Base-by-base conservation (phyloP, 148 eudicot species). In the Nepenthes gracilis region DNA sequence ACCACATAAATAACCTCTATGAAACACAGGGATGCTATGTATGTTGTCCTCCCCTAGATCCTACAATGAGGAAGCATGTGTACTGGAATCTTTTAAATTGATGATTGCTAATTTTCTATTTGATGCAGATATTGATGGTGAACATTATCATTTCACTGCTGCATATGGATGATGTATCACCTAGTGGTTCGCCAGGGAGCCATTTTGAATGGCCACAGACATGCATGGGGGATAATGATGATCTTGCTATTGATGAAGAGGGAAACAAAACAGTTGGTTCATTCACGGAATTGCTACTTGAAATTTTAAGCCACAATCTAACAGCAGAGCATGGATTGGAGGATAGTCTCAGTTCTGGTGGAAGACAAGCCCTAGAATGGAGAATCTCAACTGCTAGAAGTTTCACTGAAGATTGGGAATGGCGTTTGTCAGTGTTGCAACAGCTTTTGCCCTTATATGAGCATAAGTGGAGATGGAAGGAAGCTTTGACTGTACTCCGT, bases 401-500 rank as follows among this genome's bases (percentile, higher is more conserved):
- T 67, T 84, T 84, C 59, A 79, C 86, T 71, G 90, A 84, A 70
- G 99, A 93, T 75, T 93, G 99, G 99, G 85, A 81, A 64, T 93
- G 99, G 99, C 99, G 96, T 64, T 75, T 93, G 77, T 84, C 96
- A 64, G 81, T 88, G 58, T 72, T 93, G 79, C 85, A 93, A 74
- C 77, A 85, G 63, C 85, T 93, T 58, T 77, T 86, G 40, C 95
- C 99, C 57, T 75, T 88, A 61, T 86, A 89, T 65, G 92, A 84
- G 66, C 82, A 87, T 38, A 88, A 86, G 13, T 93, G 99, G 96
- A 83, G 83, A 74, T 93, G 99, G 99, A 86, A 84, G 71, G 96
- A 93, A 73, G 87, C 95, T 66, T 69, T 84, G 66, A 81, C 96
- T 57, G 76, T 93, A 74, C 78, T 93, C 43, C 99, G 96, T 74